Evolutionary conservation across 768 basidiomycete genomes (phyloP).

Genomic region (Amanita phalloides): DNA sequence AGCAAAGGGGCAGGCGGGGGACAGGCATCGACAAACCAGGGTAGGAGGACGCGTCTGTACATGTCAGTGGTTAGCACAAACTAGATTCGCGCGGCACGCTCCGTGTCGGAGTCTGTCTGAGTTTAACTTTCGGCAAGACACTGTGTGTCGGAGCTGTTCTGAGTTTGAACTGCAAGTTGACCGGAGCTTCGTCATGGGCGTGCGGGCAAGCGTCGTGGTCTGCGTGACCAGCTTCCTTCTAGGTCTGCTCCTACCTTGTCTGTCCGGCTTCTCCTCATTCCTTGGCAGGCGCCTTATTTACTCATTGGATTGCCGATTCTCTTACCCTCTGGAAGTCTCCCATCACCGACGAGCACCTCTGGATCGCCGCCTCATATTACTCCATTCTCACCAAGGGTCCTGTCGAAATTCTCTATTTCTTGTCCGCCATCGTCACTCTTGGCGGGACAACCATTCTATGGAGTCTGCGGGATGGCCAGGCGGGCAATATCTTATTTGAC

Average conservation of each 20-base stretch:
- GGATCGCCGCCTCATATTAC: slow-evolving; percentile 78
- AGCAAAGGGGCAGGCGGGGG: slow-evolving; percentile 12
- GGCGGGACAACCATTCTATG: slow-evolving; percentile 64
- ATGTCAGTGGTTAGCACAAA: too few relatives aligned
- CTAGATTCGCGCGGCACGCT: too few relatives aligned
- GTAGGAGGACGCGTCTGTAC: slow-evolving; percentile 14
- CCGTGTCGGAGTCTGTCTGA: background rate
- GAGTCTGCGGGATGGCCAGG: slow-evolving; percentile 68
- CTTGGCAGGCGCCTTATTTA: slow-evolving; percentile 62
- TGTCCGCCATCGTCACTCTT: slow-evolving; percentile 42
- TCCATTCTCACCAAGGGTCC: slow-evolving; percentile 65
- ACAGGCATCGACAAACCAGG: slow-evolving; percentile 60
- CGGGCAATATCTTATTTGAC: slow-evolving; percentile 86
- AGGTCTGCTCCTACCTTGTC: slow-evolving; percentile 30
- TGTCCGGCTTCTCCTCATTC: background rate
- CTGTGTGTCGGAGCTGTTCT: background rate
- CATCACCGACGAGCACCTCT: slow-evolving; percentile 73
- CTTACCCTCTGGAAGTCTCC: slow-evolving; percentile 85
- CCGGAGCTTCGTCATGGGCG: slow-evolving; percentile 35
- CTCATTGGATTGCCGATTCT: slow-evolving; percentile 91
- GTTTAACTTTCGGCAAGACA: background rate
- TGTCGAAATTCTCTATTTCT: slow-evolving; percentile 40
- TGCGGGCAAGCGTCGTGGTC: slow-evolving; percentile 66
- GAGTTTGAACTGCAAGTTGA: background rate
- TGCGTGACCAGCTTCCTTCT: slow-evolving; percentile 74